phyloP scores from a whole-genome alignment of 192 early-diverging fungal genomes.

The Coemansia sp. region DNA sequence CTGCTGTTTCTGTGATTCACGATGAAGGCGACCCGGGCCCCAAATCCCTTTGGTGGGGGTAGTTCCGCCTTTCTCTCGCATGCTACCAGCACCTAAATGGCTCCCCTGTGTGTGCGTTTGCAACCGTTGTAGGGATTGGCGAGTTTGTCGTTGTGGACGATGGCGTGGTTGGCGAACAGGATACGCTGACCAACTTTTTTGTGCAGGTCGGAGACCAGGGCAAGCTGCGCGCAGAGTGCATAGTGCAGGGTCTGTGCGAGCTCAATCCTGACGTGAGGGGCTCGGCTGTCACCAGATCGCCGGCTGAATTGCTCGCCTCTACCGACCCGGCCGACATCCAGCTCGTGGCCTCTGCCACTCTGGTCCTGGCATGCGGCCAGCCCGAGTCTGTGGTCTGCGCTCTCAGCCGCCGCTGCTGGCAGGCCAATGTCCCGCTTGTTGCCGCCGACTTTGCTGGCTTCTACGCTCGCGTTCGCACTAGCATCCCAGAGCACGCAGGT shows the following conservation, averaged over 20 bases:
- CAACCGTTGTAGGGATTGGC: slow-evolving; percentile 73
- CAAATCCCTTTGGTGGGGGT: background rate
- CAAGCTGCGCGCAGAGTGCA: slow-evolving; percentile 60
- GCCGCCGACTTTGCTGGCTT: slow-evolving; percentile 73
- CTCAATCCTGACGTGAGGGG: slow-evolving; percentile 87
- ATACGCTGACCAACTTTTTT: slow-evolving; percentile 91
- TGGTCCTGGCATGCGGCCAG: slow-evolving; percentile 76
- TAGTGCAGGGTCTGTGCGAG: slow-evolving; percentile 68
- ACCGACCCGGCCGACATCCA: slow-evolving; percentile 56
- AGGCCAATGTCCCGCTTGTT: slow-evolving; percentile 64
- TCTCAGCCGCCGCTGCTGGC: slow-evolving; percentile 65
- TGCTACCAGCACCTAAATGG: no score
- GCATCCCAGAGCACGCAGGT: slow-evolving; percentile 78
- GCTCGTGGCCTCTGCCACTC: slow-evolving; percentile 58
- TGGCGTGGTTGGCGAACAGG: slow-evolving; percentile 60
- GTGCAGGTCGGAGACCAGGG: slow-evolving; percentile 67
- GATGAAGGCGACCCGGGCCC: background rate
- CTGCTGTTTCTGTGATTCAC: background rate
- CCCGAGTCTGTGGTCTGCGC: slow-evolving; percentile 55
- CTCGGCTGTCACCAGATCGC: slow-evolving; percentile 56
- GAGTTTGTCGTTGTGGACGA: slow-evolving; percentile 83
- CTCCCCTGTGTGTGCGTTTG: background rate
- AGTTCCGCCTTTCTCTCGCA: no score
- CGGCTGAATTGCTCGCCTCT: slow-evolving; percentile 66
- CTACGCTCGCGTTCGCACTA: slow-evolving; percentile 69